phyloP scores from a whole-genome alignment of 768 basidiomycete genomes.

The Rhodocollybia butyracea region DNA sequence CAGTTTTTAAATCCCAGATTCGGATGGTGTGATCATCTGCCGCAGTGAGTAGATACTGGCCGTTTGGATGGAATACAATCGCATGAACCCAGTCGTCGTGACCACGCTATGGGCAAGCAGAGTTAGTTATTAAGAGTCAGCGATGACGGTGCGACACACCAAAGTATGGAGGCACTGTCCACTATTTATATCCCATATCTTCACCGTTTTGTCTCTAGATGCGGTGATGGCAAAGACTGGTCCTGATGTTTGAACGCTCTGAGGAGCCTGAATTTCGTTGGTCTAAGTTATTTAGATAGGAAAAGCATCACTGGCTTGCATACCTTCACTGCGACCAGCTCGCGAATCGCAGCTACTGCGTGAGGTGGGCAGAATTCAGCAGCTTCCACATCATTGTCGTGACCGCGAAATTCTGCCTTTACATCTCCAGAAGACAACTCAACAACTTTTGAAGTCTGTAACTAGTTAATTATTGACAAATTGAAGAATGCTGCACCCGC shows the following conservation, averaged over 20 bases:
- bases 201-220: constrained; percentile 71
- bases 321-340: constrained; percentile 56
- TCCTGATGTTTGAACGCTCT: constrained; percentile 22
- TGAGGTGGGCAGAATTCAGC: constrained; percentile 63
- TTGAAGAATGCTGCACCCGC: constrained; percentile 13
- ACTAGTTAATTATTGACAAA: not conserved
- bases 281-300: constrained; percentile 7
- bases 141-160: constrained; percentile 27
- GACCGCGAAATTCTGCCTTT: constrained; percentile 66
- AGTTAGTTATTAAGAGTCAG: constrained; percentile 7
- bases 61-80: constrained; percentile 70
- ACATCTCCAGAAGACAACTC: constrained; percentile 58
- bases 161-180: constrained; percentile 64
- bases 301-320: not conserved
- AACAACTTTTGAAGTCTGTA: constrained; percentile 61
- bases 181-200: constrained; percentile 66
- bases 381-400: constrained; percentile 67
- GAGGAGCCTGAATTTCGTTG: constrained; percentile 9
- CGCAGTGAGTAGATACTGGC: constrained; percentile 65
- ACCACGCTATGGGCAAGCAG: constrained; percentile 24
- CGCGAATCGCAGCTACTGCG: constrained; percentile 56
- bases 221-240: constrained; percentile 59
- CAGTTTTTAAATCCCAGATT: constrained; percentile 67
- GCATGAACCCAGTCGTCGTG: constrained; percentile 75
- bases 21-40: constrained; percentile 73